Evolutionary conservation across 2,329 filamentous ascomycete genomes (phyloP).

Genomic region (Diaporthe velutina): DNA sequence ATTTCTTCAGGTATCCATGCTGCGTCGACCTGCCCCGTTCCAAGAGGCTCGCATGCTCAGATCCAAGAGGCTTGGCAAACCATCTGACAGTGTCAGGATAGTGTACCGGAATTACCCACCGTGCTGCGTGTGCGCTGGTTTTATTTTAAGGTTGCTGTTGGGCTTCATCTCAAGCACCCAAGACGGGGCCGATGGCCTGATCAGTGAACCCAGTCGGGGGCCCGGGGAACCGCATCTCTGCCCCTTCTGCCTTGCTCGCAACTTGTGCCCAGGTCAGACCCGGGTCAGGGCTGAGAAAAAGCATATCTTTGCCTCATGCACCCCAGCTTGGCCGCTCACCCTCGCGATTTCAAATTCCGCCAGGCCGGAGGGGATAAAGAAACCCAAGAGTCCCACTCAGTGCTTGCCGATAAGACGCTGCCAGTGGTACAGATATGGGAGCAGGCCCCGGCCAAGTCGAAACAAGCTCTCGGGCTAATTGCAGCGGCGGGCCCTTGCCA

Average conservation of each 20-base stretch:
- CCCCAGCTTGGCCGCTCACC: constrained; percentile 26
- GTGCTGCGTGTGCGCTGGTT: neutral
- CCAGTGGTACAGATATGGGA: neutral
- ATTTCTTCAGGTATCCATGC: constrained; percentile 15
- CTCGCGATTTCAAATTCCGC: constrained; percentile 7
- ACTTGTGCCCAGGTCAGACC: neutral
- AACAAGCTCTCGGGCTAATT: constrained; percentile 34
- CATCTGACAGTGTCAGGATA: constrained; percentile 5
- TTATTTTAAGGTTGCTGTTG: constrained; percentile 25
- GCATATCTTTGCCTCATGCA: constrained; percentile 15
- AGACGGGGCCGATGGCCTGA: constrained; percentile 26
- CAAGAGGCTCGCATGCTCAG: neutral
- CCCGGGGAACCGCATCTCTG: neutral
- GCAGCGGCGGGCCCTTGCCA: constrained; percentile 33
- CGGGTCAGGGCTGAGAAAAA: neutral
- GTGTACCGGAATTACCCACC: neutral
- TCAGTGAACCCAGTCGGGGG: constrained; percentile 13
- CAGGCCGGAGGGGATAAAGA: constrained; percentile 11
- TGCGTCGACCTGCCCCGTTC: constrained; percentile 8
- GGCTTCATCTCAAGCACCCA: constrained; percentile 20
- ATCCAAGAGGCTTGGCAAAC: constrained; percentile 26
- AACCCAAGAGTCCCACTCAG: neutral
- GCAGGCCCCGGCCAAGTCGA: constrained; percentile 33
- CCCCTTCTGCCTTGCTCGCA: too few species aligned
- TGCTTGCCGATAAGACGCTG: neutral